Percentiles rank a stretch among this genome's conserved stretches.
Evolutionary conservation across 192 early-diverging fungal genomes (phyloP).

Genomic region (Coemansia sp.): DNA sequence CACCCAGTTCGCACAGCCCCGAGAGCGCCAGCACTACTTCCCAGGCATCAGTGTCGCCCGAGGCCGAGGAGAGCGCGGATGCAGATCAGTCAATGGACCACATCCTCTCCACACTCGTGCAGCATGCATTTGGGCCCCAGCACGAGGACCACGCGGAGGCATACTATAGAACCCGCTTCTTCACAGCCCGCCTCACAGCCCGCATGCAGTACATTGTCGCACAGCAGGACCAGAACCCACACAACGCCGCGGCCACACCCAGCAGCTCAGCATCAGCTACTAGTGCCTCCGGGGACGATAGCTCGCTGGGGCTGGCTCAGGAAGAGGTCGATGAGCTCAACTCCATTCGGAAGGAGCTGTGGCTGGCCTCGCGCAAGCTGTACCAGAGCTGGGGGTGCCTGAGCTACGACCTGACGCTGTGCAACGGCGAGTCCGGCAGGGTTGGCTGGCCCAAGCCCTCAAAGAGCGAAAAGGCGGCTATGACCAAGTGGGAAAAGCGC

Average conservation of each 20-base stretch:
- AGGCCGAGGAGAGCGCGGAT: neutral
- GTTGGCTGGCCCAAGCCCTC: constrained; percentile 17
- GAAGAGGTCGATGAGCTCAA: constrained; percentile 40
- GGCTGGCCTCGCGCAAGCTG: constrained; percentile 41
- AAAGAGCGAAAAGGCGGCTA: constrained; percentile 16
- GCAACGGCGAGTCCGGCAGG: constrained; percentile 9
- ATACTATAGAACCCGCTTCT: constrained; percentile 45
- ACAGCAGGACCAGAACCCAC: constrained; percentile 2
- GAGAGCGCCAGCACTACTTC: neutral
- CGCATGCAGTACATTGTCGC: constrained; percentile 35
- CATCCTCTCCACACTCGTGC: constrained; percentile 23
- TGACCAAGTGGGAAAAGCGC: constrained; percentile 29
- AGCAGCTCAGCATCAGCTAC: neutral
- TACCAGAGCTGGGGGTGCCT: constrained; percentile 37
- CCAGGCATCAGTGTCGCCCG: neutral
- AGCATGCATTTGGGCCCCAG: constrained; percentile 33
- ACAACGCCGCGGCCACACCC: neutral
- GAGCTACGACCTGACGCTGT: constrained; percentile 47
- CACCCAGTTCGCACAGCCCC: neutral
- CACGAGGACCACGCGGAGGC: constrained; percentile 18
- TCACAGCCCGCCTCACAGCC: constrained; percentile 37
- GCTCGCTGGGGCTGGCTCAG: constrained; percentile 11
- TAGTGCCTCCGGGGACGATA: neutral
- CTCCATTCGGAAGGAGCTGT: constrained; percentile 28
- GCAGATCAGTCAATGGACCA: constrained; percentile 7